These are phyloP conservation scores for Diospyros kaki DNA, from an alignment of 148 eudicot genomes.

Conservation along the genomic window DNA sequence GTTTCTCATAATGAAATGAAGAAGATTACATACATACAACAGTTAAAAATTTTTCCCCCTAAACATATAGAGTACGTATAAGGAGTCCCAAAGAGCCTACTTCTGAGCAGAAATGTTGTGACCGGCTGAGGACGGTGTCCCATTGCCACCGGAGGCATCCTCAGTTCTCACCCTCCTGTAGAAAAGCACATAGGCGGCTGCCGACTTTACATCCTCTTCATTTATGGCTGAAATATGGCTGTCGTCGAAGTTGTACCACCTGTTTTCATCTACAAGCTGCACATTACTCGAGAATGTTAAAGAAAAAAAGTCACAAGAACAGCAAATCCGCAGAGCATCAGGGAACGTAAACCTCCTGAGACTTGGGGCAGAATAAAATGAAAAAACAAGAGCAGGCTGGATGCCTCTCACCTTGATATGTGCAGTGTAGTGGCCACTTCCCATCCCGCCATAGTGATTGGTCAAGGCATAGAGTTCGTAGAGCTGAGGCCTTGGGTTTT, in stretches of 20 bases:
- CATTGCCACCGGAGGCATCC: slow-evolving; percentile 35
- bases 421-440: slow-evolving; percentile 97
- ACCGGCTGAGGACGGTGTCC: slow-evolving; percentile 24
- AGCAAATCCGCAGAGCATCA: neutral
- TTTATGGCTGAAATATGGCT: slow-evolving; percentile 32
- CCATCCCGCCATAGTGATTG: slow-evolving; percentile 96
- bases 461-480: slow-evolving; percentile 92
- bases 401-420: slow-evolving; percentile 69
- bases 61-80: neutral
- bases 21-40: slow-evolving; percentile 15
- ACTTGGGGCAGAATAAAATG: neutral
- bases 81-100: slow-evolving; percentile 1
- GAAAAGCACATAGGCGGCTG: slow-evolving; percentile 90
- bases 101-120: slow-evolving; percentile 21
- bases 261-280: neutral
- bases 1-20: neutral
- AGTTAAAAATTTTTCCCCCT: neutral
- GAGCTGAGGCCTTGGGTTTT: slow-evolving; percentile 60
- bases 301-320: neutral
- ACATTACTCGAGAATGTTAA: neutral
- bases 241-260: neutral
- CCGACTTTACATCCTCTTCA: slow-evolving; percentile 81
- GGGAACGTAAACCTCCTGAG: neutral
- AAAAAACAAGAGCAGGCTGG: neutral
- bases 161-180: slow-evolving; percentile 62